A percentile compares a stretch with the other conserved stretches of the same genome.
Conservation (phyloP, 176 grass and related monocot species). For the Bolboschoenus planiculmis region DNA sequence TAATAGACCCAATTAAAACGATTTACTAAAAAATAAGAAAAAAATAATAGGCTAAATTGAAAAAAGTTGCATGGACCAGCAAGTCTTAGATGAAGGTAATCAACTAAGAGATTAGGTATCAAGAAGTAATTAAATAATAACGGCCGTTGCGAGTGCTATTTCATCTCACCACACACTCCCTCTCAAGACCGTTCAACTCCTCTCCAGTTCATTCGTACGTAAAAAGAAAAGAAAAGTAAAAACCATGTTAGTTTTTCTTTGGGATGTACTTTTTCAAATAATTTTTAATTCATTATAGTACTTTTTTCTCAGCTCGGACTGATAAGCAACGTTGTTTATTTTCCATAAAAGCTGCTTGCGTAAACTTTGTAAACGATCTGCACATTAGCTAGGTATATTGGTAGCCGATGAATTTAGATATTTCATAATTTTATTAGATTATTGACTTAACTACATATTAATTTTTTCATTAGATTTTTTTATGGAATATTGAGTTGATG, state of each 20-base stretch:
- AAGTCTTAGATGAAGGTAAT: conserved; percentile 14
- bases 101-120: conserved; percentile 24
- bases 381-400: too few relatives aligned
- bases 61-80: not conserved
- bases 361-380: too few relatives aligned
- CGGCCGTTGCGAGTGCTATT: conserved; percentile 23
- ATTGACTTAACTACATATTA: too few relatives aligned
- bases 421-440: too few relatives aligned
- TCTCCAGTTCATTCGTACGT: conserved; percentile 10
- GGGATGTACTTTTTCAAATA: not conserved
- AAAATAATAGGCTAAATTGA: not conserved
- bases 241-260: not conserved
- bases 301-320: not conserved
- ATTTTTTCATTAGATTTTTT: too few relatives aligned
- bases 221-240: too few relatives aligned
- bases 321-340: not conserved
- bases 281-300: not conserved
- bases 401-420: not conserved
- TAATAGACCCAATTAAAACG: too few relatives aligned
- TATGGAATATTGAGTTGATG: too few relatives aligned
- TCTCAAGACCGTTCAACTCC: not conserved
- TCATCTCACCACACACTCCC: not conserved
- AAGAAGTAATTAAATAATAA: conserved; percentile 29
- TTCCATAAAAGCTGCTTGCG: not conserved
- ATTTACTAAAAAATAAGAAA: not conserved